Base-by-base conservation (phyloP, 257 asterid genomes). In the Solanum paucissectum region DNA sequence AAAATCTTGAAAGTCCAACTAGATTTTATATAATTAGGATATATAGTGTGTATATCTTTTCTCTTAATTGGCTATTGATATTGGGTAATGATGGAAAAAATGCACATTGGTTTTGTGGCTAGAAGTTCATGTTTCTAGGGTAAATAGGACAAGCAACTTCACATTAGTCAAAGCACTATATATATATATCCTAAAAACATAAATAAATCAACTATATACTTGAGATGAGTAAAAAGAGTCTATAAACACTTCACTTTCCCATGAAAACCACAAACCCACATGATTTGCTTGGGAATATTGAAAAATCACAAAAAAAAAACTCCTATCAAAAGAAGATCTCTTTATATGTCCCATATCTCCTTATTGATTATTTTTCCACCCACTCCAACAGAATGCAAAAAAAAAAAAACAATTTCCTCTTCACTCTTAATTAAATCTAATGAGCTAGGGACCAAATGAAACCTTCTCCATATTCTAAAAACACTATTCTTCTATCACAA, bases 251-350 rank as follows among this genome's bases (percentile, higher is more conserved):
- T 87, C 87, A 88, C 88, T 90, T 90, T 86, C 91, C 91, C 89
- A 86, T 88, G 90, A 88, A 69, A 90, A 71, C 88, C 87, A 88
- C 89, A 81, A 55, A 85, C 77, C 91, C 91, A 90, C 94, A 87
- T 90, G 92, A 85, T 90, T 91, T 96, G 93, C 92, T 93, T 92
- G 88, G 92, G 91, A 93, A 90, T 92, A 85, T 90, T 89, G 92
- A 91, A 91, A 92, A 89, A 91, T 92, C 90, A 86, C 91, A 88
- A 86, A 76, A 36, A 34, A 18, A 36, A 14, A 44, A 84, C 89
- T 90, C 91, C 88, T 89, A 92, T 76, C 89, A 90, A 91, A 91
- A 91, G 86, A 89, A 89, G 84, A 89, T 87, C 81, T 49, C 86
- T 87, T 27, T 52, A 16, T 55, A 25, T 86, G 82, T 85, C 76